Evolutionary conservation across 495 filamentous ascomycete species (phyloP).

Genomic region (Penicillium arizonense): DNA sequence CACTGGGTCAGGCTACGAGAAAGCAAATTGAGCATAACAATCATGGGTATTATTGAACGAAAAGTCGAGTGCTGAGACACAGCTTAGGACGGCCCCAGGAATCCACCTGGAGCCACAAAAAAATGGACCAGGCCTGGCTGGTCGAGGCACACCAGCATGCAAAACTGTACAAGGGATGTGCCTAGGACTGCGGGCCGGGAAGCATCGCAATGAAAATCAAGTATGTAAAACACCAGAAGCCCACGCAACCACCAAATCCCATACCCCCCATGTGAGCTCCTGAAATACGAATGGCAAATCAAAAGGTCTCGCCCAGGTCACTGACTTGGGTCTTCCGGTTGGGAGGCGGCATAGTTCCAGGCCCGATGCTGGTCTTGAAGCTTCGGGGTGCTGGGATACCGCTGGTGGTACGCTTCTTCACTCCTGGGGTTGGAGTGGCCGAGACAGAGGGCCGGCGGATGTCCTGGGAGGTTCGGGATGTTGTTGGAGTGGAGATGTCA

Average conservation of each 20-base stretch:
- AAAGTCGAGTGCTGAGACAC: slow-evolving; percentile 41
- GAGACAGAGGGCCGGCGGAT: slow-evolving; percentile 39
- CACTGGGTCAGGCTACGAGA: background rate
- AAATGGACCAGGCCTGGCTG: slow-evolving; percentile 7
- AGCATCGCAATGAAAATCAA: slow-evolving; percentile 16
- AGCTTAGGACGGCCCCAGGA: slow-evolving; percentile 44
- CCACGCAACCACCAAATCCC: slow-evolving; percentile 3
- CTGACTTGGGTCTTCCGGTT: slow-evolving; percentile 48
- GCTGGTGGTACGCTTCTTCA: slow-evolving; percentile 53
- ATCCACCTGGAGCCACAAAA: slow-evolving; percentile 18
- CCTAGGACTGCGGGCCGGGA: slow-evolving; percentile 4
- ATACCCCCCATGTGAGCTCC: background rate
- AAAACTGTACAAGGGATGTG: slow-evolving; percentile 16
- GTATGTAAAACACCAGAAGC: slow-evolving; percentile 9
- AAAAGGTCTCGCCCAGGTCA: slow-evolving; percentile 70
- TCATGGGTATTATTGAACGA: slow-evolving; percentile 31
- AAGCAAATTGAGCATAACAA: slow-evolving; percentile 11
- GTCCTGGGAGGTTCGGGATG: slow-evolving; percentile 26
- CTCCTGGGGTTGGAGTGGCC: slow-evolving; percentile 19
- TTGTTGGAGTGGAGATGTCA: slow-evolving; percentile 36
- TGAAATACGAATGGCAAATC: background rate
- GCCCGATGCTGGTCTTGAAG: slow-evolving; percentile 48
- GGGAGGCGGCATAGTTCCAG: slow-evolving; percentile 55
- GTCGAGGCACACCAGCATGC: background rate
- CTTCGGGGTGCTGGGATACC: slow-evolving; percentile 54